Base-by-base conservation (phyloP, 2,329 filamentous ascomycete species). In the Pseudocercospora fuligena region DNA sequence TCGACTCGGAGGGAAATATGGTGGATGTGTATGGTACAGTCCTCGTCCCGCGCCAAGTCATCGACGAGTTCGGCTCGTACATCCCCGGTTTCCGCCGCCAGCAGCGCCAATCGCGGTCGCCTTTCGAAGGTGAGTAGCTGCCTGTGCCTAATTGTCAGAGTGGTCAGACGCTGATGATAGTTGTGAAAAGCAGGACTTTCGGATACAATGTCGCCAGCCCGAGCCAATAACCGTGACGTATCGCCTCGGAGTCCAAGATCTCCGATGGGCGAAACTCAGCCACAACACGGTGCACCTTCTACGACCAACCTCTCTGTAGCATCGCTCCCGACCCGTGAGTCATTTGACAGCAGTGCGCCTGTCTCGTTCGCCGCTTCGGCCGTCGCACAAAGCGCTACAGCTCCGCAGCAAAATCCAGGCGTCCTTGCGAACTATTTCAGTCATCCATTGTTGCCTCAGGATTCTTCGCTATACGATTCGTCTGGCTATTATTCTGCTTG, bases 381-480 rank as follows among this genome's bases (percentile, higher is more conserved):
- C 53, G 33, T 31, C 51, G 51, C 23, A 16, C 23, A 56, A 27
- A 54, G 25, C 25, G 51, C 51, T n/a, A 16, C 14, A 25, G 23
- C 25, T 31, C 27, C 14, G 12, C 54, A 40, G 23, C 54, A 21
- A 12, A 58, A 33, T 43, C n/a, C 36, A 27, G 31, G 56, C 31
- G 56, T 40, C n/a, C 56, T 19, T 25, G 31, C 40, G 1, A 43
- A 43, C 40, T 19, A 43, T 43, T 43, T 43, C 40, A 19, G 40
- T 43, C 6, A 5, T 31, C 3, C 51, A 23, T 62, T 56, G 46
- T 54, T 58, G 61, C 61, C 61, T 64, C 51, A 64, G 61, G 61
- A 58, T 27, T 23, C 40, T 43, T 9, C 31, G 47, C 23, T 25
- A 25, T 49, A 51, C 59, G 19, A 49, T 31, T 31, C 33, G 40